Conservation (phyloP, 345 rosid genomes). For the Raphanus raphanistrum region DNA sequence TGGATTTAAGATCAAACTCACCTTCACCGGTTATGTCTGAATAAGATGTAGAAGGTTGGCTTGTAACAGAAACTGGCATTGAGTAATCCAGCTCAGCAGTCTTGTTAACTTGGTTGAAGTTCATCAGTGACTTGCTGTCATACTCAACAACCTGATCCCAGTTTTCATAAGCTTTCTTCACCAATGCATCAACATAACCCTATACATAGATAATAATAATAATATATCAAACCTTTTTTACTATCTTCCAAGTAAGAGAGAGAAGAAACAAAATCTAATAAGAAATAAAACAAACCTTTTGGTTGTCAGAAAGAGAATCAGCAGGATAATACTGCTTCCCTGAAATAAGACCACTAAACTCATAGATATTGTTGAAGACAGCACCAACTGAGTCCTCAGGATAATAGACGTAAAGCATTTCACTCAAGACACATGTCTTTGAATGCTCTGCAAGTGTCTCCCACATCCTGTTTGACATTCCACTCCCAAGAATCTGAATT, state of each 20-base stretch:
- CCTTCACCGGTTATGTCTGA: conserved; percentile 63
- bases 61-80: conserved; percentile 50
- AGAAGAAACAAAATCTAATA: background rate
- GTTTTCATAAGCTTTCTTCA: conserved; percentile 96
- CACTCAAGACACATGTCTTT: conserved; percentile 79
- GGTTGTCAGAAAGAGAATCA: conserved; percentile 75
- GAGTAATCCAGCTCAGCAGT: conserved; percentile 44
- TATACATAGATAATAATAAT: conserved; percentile 15
- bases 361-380: conserved; percentile 78
- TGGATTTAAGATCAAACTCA: conserved; percentile 9
- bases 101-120: conserved; percentile 50
- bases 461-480: conserved; percentile 99
- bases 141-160: conserved; percentile 90
- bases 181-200: conserved; percentile 79
- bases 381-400: conserved; percentile 70
- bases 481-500: conserved; percentile 91
- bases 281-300: conserved; percentile 57
- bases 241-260: background rate
- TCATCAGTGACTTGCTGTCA: conserved; percentile 75
- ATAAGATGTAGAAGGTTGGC: conserved; percentile 55
- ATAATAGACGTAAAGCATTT: conserved; percentile 79
- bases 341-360: conserved; percentile 74
- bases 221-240: conserved; percentile 6
- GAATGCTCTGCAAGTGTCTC: conserved; percentile 92
- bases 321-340: conserved; percentile 66